phyloP scores from a whole-genome alignment of 176 grass and related monocot genomes.

The Carex scoparia region DNA sequence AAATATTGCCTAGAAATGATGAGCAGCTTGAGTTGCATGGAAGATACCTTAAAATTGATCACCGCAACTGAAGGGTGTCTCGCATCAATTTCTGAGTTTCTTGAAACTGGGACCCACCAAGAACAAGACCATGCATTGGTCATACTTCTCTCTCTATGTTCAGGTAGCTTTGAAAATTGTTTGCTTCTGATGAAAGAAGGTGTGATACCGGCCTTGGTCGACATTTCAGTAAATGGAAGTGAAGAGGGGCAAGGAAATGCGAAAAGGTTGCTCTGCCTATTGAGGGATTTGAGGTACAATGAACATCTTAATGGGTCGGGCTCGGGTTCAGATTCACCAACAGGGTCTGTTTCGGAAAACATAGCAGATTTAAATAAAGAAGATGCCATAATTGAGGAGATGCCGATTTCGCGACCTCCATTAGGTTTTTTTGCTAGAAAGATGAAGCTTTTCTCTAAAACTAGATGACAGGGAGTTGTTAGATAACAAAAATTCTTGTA shows the following conservation, averaged over 20 bases:
- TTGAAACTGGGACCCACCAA: conserved; percentile 54
- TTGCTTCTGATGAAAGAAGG: conserved; percentile 79
- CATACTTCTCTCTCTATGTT: conserved; percentile 66
- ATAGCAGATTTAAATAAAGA: conserved; percentile 23
- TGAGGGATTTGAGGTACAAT: conserved; percentile 56
- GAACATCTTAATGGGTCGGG: conserved; percentile 36
- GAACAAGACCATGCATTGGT: conserved; percentile 60
- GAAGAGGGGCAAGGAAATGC: conserved; percentile 50
- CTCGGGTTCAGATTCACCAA: conserved; percentile 30
- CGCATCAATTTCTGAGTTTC: conserved; percentile 56
- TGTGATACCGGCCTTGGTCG: conserved; percentile 82
- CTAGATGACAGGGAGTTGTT: conserved; percentile 30
- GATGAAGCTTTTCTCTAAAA: conserved; percentile 63
- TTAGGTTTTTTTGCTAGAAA: conserved; percentile 59
- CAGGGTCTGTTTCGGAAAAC: conserved; percentile 23
- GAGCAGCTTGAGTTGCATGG: conserved; percentile 47
- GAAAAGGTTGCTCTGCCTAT: conserved; percentile 59
- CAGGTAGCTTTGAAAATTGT: conserved; percentile 48
- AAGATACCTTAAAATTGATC: conserved; percentile 49
- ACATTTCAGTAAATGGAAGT: conserved; percentile 73
- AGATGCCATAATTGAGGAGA: conserved; percentile 25
- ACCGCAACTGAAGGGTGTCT: conserved; percentile 49
- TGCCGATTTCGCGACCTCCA: conserved; percentile 39
- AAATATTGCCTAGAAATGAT: conserved; percentile 64
- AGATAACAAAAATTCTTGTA: conserved; percentile 29